Evolutionary conservation across 1,284 basidiomycete species (phyloP).

Genomic region (Rhodotorula sp.): DNA sequence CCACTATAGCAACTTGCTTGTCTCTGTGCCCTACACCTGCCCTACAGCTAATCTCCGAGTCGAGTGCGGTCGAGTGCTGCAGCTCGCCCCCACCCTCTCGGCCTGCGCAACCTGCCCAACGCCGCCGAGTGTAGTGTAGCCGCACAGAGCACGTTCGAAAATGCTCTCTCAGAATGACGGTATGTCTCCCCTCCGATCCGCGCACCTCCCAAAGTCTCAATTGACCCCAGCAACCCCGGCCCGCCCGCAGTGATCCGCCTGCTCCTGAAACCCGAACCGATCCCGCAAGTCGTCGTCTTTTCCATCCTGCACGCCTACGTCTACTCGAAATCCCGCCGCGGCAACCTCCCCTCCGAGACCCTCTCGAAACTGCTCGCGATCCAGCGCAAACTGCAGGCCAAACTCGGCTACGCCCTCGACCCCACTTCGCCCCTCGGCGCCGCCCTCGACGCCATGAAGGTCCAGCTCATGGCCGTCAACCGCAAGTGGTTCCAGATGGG

Average conservation of each 20-base stretch:
- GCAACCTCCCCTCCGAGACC: conserved; percentile 39
- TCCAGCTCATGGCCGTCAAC: conserved; percentile 25
- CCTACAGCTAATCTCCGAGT: too few species aligned
- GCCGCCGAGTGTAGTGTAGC: too few species aligned
- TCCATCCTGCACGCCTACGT: conserved; percentile 36
- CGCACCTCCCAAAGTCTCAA: too few species aligned
- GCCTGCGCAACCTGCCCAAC: too few species aligned
- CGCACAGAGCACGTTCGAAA: not conserved
- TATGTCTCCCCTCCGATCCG: not conserved
- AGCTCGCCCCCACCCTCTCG: too few species aligned
- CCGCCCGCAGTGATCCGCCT: conserved; percentile 23
- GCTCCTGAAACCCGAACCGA: conserved; percentile 22
- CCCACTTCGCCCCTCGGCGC: conserved; percentile 12
- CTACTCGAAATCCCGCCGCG: conserved; percentile 33
- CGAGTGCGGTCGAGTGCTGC: too few species aligned
- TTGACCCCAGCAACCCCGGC: not conserved
- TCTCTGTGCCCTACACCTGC: not conserved
- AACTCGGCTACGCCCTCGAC: conserved; percentile 3
- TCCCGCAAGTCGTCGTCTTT: conserved; percentile 25
- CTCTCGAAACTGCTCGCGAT: conserved; percentile 38
- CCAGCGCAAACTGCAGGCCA: conserved; percentile 22
- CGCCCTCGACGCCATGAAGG: conserved; percentile 38
- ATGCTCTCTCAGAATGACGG: conserved; percentile 38
- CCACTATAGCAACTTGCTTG: not conserved
- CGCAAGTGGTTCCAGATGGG: conserved; percentile 28